phyloP scores from a whole-genome alignment of 352 stramenopile species.

The Globisporangium solare region DNA sequence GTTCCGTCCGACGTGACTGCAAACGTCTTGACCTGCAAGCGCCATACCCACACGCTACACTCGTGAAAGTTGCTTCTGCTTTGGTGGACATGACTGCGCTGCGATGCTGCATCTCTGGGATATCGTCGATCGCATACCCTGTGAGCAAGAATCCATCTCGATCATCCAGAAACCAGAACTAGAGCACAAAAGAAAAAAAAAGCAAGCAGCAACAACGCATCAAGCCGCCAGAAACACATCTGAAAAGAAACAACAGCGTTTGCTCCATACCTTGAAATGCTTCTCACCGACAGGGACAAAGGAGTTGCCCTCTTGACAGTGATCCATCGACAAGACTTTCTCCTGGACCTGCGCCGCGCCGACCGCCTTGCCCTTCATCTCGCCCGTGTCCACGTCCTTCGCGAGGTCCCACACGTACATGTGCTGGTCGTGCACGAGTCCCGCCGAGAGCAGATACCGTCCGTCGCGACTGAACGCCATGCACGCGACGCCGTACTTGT shows the following conservation, averaged over 20 bases:
- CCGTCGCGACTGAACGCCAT: conserved; percentile 74
- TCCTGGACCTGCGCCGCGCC: conserved; percentile 51
- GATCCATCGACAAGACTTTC: conserved; percentile 73
- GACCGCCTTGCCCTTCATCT: conserved; percentile 31
- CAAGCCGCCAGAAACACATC: neutral
- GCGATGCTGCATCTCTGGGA: conserved; percentile 58
- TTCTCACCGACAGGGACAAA: conserved; percentile 83
- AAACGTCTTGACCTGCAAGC: conserved; percentile 63
- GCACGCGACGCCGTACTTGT: conserved; percentile 80
- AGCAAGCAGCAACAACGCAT: conserved; percentile 1
- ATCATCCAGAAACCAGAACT: conserved; percentile 77
- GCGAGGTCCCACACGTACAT: conserved; percentile 70
- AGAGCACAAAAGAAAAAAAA: neutral
- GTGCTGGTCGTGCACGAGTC: conserved; percentile 81
- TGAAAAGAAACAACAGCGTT: neutral
- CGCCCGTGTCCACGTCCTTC: conserved; percentile 11
- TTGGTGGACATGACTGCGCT: conserved; percentile 59
- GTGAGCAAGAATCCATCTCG: conserved; percentile 47
- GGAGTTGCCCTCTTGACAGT: conserved; percentile 59
- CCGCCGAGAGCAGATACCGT: conserved; percentile 55
- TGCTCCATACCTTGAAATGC: conserved; percentile 54
- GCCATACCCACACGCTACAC: conserved; percentile 58
- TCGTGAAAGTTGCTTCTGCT: conserved; percentile 60
- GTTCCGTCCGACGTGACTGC: conserved; percentile 65
- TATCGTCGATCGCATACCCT: conserved; percentile 41